Conservation (phyloP, 2,329 filamentous ascomycete species). For the Colletotrichum kahawae region DNA sequence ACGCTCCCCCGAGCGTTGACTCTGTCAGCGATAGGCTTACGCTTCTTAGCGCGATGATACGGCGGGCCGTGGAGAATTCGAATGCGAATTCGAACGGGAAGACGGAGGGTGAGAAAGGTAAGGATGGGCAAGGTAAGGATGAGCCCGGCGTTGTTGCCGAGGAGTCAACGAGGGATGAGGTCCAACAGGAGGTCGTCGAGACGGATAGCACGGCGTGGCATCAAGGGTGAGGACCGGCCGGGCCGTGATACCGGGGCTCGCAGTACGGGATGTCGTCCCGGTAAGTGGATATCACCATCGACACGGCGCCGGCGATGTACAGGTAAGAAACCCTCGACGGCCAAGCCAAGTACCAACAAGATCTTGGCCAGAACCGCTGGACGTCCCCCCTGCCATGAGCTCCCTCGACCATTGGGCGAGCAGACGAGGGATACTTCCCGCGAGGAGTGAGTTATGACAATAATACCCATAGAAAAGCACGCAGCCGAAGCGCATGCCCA, state of each 20-base stretch:
- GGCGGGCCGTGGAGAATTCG: background rate
- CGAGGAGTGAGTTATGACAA: background rate
- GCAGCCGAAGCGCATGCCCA: background rate
- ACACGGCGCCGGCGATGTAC: background rate
- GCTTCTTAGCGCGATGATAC: background rate
- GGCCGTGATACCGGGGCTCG: background rate
- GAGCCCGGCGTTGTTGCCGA: background rate
- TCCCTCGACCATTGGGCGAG: background rate
- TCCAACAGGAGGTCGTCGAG: background rate
- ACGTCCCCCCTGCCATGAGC: background rate
- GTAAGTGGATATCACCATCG: background rate
- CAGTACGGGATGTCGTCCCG: background rate
- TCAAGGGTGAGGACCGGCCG: background rate
- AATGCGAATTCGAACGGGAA: background rate
- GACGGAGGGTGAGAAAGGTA: background rate
- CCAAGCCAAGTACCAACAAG: background rate
- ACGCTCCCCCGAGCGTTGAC: background rate
- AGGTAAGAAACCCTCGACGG: background rate
- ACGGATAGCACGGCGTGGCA: background rate
- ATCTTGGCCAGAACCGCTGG: background rate
- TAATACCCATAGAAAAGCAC: background rate
- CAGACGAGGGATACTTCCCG: too few species aligned
- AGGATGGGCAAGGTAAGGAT: background rate
- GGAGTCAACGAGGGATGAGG: too few species aligned
- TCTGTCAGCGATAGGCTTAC: background rate